These are phyloP conservation scores for Sporobolomyces roseus DNA, from an alignment of 768 basidiomycete genomes.

Conservation along the genomic window DNA sequence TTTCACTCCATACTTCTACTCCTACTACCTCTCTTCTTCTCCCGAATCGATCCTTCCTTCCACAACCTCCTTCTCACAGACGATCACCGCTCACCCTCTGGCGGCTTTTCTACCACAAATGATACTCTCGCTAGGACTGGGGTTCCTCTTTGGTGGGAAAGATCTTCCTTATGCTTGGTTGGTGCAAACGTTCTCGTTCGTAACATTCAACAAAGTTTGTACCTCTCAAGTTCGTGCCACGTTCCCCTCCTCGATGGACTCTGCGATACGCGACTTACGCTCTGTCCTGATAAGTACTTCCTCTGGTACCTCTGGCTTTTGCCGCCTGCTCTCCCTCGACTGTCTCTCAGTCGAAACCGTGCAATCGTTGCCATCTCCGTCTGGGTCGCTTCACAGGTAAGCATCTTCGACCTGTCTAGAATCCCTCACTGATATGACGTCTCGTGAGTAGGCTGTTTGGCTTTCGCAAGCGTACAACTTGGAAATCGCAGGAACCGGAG, in stretches of 20 bases:
- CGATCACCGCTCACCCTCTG: slow-evolving; percentile 29
- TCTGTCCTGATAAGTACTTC: no score
- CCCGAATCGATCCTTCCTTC: neutral
- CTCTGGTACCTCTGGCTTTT: slow-evolving; percentile 90
- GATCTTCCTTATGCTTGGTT: slow-evolving; percentile 83
- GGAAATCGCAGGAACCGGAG: slow-evolving; percentile 75
- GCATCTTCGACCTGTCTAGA: neutral
- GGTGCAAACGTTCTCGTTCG: slow-evolving; percentile 82
- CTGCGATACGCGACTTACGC: no score
- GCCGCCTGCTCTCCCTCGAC: slow-evolving; percentile 69
- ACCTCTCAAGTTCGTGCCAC: slow-evolving; percentile 71
- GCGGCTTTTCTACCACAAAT: slow-evolving; percentile 45
- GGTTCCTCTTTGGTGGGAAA: slow-evolving; percentile 64
- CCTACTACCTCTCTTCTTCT: slow-evolving; percentile 66
- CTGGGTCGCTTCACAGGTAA: slow-evolving; percentile 67
- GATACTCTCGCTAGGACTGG: slow-evolving; percentile 62
- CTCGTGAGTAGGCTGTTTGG: slow-evolving; percentile 65
- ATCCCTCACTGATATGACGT: neutral
- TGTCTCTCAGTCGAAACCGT: slow-evolving; percentile 56
- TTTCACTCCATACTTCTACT: slow-evolving; percentile 96
- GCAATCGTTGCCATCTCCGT: slow-evolving; percentile 54
- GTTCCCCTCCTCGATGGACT: neutral
- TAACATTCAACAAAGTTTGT: slow-evolving; percentile 98
- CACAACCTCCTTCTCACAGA: neutral
- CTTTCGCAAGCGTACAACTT: slow-evolving; percentile 82